Evolutionary conservation across 2,329 filamentous ascomycete species (phyloP).

Genomic region (Epichloe bromicola): DNA sequence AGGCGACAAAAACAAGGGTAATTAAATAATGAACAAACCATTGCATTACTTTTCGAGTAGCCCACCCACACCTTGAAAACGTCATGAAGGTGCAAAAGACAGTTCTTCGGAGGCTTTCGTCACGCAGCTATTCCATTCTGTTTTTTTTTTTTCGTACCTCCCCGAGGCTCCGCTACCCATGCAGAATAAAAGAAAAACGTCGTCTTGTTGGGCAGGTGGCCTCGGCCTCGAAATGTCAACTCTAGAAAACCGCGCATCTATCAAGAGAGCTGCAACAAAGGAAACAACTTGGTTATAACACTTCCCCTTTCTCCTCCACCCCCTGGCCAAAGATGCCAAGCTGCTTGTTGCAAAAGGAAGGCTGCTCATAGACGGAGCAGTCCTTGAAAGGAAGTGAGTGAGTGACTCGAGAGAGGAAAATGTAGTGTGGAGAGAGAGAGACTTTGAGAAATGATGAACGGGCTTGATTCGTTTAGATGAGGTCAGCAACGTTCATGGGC

Average conservation of each 20-base stretch:
- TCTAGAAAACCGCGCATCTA: conserved; percentile 28
- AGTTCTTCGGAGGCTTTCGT: conserved; percentile 14
- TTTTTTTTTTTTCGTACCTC: conserved; percentile 13
- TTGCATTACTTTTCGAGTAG: conserved; percentile 31
- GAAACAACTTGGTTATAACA: conserved; percentile 18
- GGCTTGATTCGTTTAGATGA: conserved; percentile 43
- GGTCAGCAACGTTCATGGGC: conserved; percentile 84
- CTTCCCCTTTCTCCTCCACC: conserved; percentile 8
- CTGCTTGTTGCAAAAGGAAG: conserved; percentile 13
- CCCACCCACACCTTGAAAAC: conserved; percentile 21
- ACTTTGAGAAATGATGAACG: neutral
- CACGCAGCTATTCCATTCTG: conserved; percentile 21
- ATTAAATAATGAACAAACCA: conserved; percentile 17
- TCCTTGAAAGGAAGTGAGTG: conserved; percentile 13
- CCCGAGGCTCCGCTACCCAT: conserved; percentile 17
- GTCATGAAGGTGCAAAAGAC: conserved; percentile 24
- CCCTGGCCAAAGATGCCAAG: conserved; percentile 13
- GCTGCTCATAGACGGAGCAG: conserved; percentile 11
- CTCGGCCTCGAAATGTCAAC: conserved; percentile 11
- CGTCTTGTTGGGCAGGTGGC: neutral
- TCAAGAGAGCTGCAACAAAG: conserved; percentile 23
- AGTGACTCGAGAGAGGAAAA: conserved; percentile 11
- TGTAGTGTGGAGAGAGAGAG: conserved; percentile 11
- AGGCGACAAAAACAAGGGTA: conserved; percentile 18
- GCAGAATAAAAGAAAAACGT: conserved; percentile 1